Evolutionary conservation across 1,284 basidiomycete species (phyloP).

Genomic region (Fomes fomentarius): DNA sequence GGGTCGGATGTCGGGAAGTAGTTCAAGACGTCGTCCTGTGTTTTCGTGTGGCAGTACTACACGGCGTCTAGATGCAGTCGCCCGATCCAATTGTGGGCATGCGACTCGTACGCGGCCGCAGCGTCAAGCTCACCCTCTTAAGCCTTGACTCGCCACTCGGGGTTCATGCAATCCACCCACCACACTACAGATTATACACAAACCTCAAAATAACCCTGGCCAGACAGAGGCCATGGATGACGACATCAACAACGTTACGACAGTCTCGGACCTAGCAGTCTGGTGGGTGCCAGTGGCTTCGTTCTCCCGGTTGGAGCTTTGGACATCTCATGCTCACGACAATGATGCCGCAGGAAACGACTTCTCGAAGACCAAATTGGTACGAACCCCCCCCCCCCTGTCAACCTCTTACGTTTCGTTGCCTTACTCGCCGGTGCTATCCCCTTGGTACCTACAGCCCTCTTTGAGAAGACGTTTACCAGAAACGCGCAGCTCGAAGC

Average conservation of each 20-base stretch:
- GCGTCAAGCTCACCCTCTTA: slow-evolving; percentile 11
- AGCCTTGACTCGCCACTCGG: slow-evolving; percentile 8
- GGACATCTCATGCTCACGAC: background rate
- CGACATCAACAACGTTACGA: slow-evolving; percentile 23
- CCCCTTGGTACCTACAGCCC: slow-evolving; percentile 20
- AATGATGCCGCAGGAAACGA: slow-evolving; percentile 29
- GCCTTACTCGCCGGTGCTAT: slow-evolving; percentile 1
- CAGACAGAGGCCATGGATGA: slow-evolving; percentile 27
- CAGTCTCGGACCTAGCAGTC: slow-evolving; percentile 22
- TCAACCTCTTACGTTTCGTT: background rate
- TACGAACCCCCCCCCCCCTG: slow-evolving; percentile 12
- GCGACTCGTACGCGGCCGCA: slow-evolving; percentile 12
- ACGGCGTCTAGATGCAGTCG: slow-evolving; percentile 13
- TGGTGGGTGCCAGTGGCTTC: slow-evolving; percentile 25
- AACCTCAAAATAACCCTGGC: background rate
- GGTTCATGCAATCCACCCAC: slow-evolving; percentile 16
- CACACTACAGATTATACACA: slow-evolving; percentile 3
- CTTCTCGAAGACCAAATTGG: slow-evolving; percentile 37
- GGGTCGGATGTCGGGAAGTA: background rate
- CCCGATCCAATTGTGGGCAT: slow-evolving; percentile 20
- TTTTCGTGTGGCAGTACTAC: slow-evolving; percentile 3
- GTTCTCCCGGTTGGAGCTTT: background rate
- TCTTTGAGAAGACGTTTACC: slow-evolving; percentile 37
- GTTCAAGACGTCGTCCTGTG: background rate
- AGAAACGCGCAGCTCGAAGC: slow-evolving; percentile 35